Evolutionary conservation across 2,329 filamentous ascomycete species (phyloP), one percentile per base, ranked within the genome.

Genomic region (Plectosphaerella sp.): DNA sequence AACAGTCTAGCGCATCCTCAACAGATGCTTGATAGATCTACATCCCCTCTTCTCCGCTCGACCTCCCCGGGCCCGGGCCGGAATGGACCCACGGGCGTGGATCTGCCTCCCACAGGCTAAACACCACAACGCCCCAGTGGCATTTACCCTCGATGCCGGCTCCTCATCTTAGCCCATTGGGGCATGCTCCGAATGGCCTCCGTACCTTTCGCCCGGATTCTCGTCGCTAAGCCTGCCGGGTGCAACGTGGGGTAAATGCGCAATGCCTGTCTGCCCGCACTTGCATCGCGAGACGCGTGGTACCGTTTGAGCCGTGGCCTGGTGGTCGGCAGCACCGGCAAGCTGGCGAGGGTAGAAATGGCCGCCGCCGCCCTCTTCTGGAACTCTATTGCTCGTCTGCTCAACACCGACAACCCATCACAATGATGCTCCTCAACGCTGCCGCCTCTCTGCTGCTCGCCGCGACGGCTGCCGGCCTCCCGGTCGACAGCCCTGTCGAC

Each of bases 401-500:
- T 22, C 49, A 16, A 46, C 47, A 41, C 15, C 47, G 25, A 25
- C 28, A 12, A 18, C n/a, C 10, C 28, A 6, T 10, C 15, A 12
- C 16, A 50, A 62, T 43, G 20, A 66, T 67, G 64, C 53, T 61
- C 35, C 47, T 64, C 43, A 57, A 62, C 36, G 57, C 63, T 28
- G 50, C 59, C 11, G 24, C 66, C 37, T 48, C 59, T 37, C 56
- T 65, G 33, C 58, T 60, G 25, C 59, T 70, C 36, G 61, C 61
- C 48, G 56, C 57, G 33, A 61, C 60, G 16, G 65, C 62, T 3
- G 58, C 56, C 15, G 60, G 63, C n/a, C 56, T 67, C 22, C 68
- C 70, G 2, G 53, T 64, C 25, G 58, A 58, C 24, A 64, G 57
- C 47, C 75, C 74, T 1, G 54, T 75, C 39, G 65, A 72, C 35